Conservation (phyloP, 306 rosid species). For the Oxytropis ochrocephala region DNA sequence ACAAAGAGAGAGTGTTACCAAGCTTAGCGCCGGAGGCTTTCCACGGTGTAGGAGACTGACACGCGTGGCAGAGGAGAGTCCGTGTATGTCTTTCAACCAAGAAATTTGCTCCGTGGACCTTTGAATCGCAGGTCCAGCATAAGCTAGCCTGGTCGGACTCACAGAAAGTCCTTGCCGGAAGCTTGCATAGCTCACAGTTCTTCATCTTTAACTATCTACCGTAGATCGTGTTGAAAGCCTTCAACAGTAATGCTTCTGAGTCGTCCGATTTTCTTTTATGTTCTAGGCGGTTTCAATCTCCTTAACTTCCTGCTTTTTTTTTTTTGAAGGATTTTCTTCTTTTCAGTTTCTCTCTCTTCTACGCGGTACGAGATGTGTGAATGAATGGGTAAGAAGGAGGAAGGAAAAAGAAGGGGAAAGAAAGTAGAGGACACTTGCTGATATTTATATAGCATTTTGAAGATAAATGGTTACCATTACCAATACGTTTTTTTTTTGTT, state of each 20-base stretch:
- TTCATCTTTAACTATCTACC: constrained; percentile 29
- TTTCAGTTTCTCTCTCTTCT: constrained; percentile 24
- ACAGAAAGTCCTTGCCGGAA: constrained; percentile 55
- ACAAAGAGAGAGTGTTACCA: constrained; percentile 54
- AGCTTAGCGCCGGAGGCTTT: constrained; percentile 62
- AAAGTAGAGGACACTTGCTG: background rate
- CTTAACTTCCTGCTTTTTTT: background rate
- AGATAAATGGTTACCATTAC: background rate
- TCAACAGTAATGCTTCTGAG: background rate
- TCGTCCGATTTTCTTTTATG: constrained; percentile 4
- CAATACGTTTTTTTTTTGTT: no score
- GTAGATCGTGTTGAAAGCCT: background rate
- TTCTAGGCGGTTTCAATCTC: background rate
- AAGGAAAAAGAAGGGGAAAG: constrained; percentile 13
- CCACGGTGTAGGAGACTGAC: constrained; percentile 76
- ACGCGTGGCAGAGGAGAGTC: constrained; percentile 62
- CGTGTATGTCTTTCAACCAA: constrained; percentile 62
- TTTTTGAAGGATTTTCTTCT: background rate
- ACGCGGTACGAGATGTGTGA: constrained; percentile 3
- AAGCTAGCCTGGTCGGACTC: constrained; percentile 71
- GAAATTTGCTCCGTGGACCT: constrained; percentile 76
- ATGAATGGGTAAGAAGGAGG: constrained; percentile 7
- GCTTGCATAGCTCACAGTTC: constrained; percentile 65
- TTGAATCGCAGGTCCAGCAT: constrained; percentile 77
- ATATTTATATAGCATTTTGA: background rate